phyloP scores from a whole-genome alignment of 192 early-diverging fungal genomes.

The Ambispora gerdemannii region DNA sequence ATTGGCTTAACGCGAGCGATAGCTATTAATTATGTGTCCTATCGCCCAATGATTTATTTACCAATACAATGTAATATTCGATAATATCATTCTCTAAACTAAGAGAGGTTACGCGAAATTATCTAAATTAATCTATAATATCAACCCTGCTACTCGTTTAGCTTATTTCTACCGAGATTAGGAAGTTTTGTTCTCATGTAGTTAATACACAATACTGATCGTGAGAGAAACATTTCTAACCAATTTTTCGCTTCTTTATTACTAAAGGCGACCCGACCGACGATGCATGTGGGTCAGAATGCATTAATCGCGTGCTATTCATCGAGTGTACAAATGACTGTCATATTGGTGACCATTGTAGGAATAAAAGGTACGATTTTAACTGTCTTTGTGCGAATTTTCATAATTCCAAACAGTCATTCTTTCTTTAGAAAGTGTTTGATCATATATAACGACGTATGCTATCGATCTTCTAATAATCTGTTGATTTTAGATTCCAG shows the following conservation, averaged over 20 bases:
- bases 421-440: not conserved
- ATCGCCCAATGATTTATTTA: no score
- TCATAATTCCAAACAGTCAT: not conserved
- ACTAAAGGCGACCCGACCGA: slow-evolving; percentile 34
- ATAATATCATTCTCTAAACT: no score
- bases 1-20: no score
- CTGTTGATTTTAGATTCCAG: slow-evolving; percentile 65
- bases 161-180: no score
- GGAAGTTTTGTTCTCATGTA: no score
- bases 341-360: slow-evolving; percentile 81
- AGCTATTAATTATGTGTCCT: no score
- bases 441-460: not conserved
- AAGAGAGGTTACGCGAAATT: no score
- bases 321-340: slow-evolving; percentile 93
- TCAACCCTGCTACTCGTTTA: no score
- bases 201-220: no score
- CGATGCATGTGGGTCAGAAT: slow-evolving; percentile 87
- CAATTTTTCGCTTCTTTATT: not conserved
- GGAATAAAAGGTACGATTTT: slow-evolving; percentile 68
- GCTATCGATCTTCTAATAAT: not conserved
- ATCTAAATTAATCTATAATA: no score
- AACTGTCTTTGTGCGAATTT: not conserved
- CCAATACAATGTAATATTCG: no score
- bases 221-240: not conserved
- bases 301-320: slow-evolving; percentile 89